Conservation (phyloP, 2,329 filamentous ascomycete species). For the Calonectria ilicicola region DNA sequence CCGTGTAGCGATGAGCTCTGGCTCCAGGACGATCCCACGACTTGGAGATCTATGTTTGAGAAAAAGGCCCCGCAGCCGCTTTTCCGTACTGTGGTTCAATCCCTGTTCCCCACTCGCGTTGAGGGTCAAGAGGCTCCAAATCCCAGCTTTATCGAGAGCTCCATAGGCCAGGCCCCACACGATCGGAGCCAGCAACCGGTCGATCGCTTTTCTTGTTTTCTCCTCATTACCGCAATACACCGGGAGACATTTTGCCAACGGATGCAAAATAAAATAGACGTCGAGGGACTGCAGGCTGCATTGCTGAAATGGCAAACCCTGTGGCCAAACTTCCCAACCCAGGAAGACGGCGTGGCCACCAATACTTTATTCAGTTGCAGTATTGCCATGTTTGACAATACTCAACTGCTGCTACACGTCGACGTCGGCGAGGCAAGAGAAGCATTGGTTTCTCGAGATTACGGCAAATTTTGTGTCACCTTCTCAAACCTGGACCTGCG, state of each 20-base stretch:
- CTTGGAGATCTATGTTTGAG: not conserved
- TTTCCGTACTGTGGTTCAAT: not conserved
- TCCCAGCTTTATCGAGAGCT: not conserved
- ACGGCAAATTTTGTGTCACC: not conserved
- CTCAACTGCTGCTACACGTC: not conserved
- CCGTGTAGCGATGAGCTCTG: not conserved
- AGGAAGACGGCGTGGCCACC: not conserved
- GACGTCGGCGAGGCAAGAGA: not conserved
- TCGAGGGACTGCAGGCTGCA: not conserved
- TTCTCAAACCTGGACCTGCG: not conserved
- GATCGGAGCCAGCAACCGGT: not conserved
- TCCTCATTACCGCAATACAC: not conserved
- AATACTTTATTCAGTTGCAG: not conserved
- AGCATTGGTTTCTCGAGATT: not conserved
- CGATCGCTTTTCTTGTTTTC: not conserved
- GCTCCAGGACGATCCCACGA: not conserved
- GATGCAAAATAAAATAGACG: not conserved
- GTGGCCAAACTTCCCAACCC: not conserved
- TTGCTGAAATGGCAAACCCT: not conserved
- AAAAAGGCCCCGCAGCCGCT: not conserved
- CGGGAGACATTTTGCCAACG: not conserved
- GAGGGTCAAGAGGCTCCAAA: not conserved
- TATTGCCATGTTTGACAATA: conserved; percentile 4
- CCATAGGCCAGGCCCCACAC: not conserved
- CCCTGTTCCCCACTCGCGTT: not conserved